Base-by-base conservation (phyloP, 805 yeast species). In the Priceomyces castillae region DNA sequence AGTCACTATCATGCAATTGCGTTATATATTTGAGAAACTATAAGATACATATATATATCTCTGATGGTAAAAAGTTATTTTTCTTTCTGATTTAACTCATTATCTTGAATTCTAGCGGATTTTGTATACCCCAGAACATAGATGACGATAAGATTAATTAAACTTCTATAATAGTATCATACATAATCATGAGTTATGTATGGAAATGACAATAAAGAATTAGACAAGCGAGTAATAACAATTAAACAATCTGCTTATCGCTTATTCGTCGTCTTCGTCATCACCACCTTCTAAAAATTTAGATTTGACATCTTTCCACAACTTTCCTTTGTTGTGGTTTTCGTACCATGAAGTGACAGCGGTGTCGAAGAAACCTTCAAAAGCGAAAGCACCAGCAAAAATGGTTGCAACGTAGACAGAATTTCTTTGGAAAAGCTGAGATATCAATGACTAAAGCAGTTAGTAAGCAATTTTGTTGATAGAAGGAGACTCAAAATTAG, bases 361-460 rank as follows among this genome's bases (percentile, higher is more conserved):
- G 48, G 68, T 64, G 62, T 86, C 94, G 54, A 85, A 85, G 59
- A 76, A 74, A 40, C 82, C 83, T 73, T 88, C 92, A 79, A 90
- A 89, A 50, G 82, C 81, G 62, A 90, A 90, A 38, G 97, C 90
- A 58, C 86, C 81, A 40, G 81, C 84, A 56, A 90, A 84, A 48
- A 90, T 75, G 49, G 94, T 74, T 52, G 88, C 87, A 49, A 90
- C 96, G 69, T 78, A 88, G 50, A 85, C 75, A 38, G 97, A 80
- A 81, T 92, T 90, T 79, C 97, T 87, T 80, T 88, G 88, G 79
- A 87, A 83, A 43, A 62, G 52, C 46, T 47, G 35, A 34, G 50
- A 19, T 34, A 44, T 40, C 7, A 41, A 22, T 17, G 44, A 41
- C 52, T 47, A 30, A 28, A 12, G 18, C 30, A 20, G 46, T 45